Evolutionary conservation across 2,329 filamentous ascomycete genomes (phyloP).

Genomic region (Pochonia chlamydosporia): DNA sequence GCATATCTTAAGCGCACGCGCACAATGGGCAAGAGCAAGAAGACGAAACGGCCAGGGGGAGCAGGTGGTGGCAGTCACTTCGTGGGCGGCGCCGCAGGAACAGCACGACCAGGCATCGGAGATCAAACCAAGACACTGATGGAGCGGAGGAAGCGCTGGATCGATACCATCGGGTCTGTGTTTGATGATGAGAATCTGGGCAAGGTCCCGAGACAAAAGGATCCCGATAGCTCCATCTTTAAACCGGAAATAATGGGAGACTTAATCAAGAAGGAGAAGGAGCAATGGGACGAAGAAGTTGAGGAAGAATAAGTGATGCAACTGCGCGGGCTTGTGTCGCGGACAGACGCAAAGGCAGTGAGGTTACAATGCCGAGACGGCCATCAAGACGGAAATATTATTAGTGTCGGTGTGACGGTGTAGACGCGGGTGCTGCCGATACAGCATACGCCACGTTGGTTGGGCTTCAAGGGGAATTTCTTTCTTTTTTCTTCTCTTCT

Average conservation of each 20-base stretch:
- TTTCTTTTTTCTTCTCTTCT: background rate
- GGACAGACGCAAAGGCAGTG: too few relatives aligned
- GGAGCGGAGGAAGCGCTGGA: constrained; percentile 86
- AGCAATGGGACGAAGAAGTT: constrained; percentile 75
- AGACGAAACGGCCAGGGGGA: constrained; percentile 74
- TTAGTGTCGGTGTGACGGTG: too few relatives aligned
- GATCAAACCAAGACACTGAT: constrained; percentile 88
- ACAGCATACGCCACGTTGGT: background rate
- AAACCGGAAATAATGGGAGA: constrained; percentile 65
- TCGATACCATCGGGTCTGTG: constrained; percentile 81
- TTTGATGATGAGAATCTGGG: constrained; percentile 77
- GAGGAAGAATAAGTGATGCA: constrained; percentile 49
- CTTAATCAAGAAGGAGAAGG: constrained; percentile 68
- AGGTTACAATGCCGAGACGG: too few relatives aligned
- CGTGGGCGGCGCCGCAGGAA: constrained; percentile 53
- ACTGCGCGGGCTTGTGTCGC: background rate
- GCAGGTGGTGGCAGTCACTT: constrained; percentile 65
- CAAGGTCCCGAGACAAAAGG: constrained; percentile 60
- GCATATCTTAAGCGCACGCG: constrained; percentile 94
- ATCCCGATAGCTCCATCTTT: constrained; percentile 67
- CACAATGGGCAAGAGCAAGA: constrained; percentile 90
- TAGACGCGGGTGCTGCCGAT: too few relatives aligned
- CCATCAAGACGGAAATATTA: too few relatives aligned
- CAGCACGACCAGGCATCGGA: constrained; percentile 74
- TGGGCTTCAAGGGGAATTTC: too few relatives aligned